phyloP scores from a whole-genome alignment of 2,329 filamentous ascomycete species.

The Aspergillus neoniger region DNA sequence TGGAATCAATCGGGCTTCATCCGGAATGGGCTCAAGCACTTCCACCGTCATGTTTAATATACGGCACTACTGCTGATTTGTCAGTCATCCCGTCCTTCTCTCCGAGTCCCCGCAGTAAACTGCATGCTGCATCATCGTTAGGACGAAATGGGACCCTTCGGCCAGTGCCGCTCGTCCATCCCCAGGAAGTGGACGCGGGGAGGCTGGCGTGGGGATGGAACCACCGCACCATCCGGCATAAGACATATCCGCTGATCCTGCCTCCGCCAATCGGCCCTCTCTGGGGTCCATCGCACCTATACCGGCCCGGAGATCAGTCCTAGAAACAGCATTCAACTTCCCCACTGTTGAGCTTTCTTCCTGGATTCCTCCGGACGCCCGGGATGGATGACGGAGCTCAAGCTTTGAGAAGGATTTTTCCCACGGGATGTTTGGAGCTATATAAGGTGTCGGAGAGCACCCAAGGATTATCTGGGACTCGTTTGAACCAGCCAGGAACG shows the following conservation, averaged over 20 bases:
- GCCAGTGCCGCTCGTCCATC: not conserved
- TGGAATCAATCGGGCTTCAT: not conserved
- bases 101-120: not conserved
- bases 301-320: not conserved
- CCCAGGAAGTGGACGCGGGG: not conserved
- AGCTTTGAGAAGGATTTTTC: not conserved
- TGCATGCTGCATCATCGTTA: not conserved
- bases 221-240: not conserved
- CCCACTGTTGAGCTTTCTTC: not conserved
- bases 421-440: not conserved
- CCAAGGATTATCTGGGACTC: not conserved
- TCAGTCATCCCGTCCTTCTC: not conserved
- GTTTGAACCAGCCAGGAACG: too few relatives aligned
- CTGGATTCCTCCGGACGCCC: not conserved
- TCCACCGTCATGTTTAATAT: not conserved
- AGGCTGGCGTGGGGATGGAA: not conserved
- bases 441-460: not conserved
- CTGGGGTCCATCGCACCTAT: too few relatives aligned
- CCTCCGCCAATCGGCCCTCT: not conserved
- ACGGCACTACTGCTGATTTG: not conserved
- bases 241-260: not conserved
- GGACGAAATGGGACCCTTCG: not conserved
- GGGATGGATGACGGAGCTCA: not conserved
- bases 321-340: not conserved
- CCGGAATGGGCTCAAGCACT: not conserved